phyloP scores from a whole-genome alignment of 441 rosid species.

The Erysimum cheiri region DNA sequence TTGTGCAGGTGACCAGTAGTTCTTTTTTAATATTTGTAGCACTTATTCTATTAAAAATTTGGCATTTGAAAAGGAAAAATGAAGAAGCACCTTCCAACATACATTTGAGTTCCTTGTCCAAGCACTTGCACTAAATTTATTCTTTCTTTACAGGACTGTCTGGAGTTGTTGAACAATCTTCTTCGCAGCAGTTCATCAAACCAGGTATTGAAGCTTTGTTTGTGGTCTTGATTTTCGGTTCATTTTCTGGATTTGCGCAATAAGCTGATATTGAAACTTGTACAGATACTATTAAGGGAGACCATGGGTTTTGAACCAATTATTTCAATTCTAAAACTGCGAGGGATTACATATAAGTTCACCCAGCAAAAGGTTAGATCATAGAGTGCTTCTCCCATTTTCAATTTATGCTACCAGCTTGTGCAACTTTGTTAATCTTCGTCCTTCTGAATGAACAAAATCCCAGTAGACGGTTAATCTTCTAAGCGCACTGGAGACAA shows the following conservation, averaged over 20 bases:
- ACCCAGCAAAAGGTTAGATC: conserved; percentile 97
- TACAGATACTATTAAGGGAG: conserved; percentile 87
- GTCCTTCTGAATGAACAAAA: conserved; percentile 51
- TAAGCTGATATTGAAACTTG: conserved; percentile 42
- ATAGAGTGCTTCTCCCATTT: conserved; percentile 40
- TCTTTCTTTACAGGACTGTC: conserved; percentile 72
- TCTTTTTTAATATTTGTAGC: not conserved
- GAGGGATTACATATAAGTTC: conserved; percentile 82
- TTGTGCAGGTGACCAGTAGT: conserved; percentile 79
- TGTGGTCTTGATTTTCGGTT: conserved; percentile 1
- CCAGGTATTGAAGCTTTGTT: conserved; percentile 62
- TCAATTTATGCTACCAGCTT: conserved; percentile 19
- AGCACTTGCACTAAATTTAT: conserved; percentile 11
- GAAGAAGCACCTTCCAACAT: not conserved
- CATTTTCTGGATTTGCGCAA: conserved; percentile 19
- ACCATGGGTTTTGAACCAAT: conserved; percentile 88
- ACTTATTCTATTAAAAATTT: not conserved
- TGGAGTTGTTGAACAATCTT: conserved; percentile 91
- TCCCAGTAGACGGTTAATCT: conserved; percentile 97
- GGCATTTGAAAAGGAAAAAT: conserved; percentile 4
- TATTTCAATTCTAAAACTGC: conserved; percentile 73
- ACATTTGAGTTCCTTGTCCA: conserved; percentile 15
- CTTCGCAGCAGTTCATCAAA: conserved; percentile 85
- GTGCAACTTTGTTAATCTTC: conserved; percentile 55
- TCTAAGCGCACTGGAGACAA: conserved; percentile 84